Evolutionary conservation across 164 flowering plant genomes (phyloP).

Genomic region (Nymphaea thermarum): DNA sequence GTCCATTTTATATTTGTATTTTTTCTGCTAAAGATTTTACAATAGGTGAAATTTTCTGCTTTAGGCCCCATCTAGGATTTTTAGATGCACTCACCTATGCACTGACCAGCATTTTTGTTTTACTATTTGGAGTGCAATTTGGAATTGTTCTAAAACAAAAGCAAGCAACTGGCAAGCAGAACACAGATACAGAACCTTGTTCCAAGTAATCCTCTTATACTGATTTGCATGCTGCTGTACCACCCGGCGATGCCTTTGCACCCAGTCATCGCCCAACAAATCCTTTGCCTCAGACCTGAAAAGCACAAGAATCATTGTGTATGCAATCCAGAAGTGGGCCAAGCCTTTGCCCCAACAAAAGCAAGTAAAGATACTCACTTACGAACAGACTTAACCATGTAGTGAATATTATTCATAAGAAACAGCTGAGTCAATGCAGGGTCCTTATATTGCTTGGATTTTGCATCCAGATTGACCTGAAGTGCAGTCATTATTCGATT

Average conservation of each 20-base stretch:
- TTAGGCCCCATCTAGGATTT: no score
- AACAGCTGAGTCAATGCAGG: constrained; percentile 77
- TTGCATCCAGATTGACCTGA: constrained; percentile 78
- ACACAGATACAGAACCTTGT: constrained; percentile 42
- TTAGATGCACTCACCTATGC: no score
- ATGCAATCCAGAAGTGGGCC: not conserved
- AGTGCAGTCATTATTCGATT: constrained; percentile 85
- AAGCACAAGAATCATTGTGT: not conserved
- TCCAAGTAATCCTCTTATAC: constrained; percentile 88
- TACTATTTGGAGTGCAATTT: no score
- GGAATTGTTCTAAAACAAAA: no score
- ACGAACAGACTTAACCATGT: constrained; percentile 91
- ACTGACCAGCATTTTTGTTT: no score
- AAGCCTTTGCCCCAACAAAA: not conserved
- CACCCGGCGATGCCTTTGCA: constrained; percentile 84
- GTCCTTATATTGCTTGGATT: constrained; percentile 88
- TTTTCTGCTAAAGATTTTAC: no score
- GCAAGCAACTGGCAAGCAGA: no score
- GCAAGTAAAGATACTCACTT: constrained; percentile 34
- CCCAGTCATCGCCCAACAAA: constrained; percentile 97
- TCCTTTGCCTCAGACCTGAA: constrained; percentile 96
- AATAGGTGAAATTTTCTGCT: no score
- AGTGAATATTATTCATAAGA: constrained; percentile 92
- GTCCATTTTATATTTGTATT: no score
- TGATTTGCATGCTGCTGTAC: constrained; percentile 99